phyloP scores from a whole-genome alignment of 371 early-diverging fungal species.

The Mycotypha africana region DNA sequence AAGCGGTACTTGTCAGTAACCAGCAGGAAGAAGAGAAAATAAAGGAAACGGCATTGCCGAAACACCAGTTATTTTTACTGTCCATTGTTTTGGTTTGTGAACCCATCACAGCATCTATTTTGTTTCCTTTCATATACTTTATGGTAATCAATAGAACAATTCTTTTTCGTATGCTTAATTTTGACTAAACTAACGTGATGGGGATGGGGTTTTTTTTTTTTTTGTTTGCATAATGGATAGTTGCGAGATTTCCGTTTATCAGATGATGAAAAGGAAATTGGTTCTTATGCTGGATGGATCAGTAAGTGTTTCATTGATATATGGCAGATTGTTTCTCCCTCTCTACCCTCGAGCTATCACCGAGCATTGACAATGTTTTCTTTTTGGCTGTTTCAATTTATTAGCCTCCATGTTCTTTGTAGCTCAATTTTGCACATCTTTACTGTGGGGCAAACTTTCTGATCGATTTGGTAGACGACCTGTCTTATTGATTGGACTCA shows the following conservation, averaged over 20 bases:
- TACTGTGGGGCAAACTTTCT: constrained; percentile 52
- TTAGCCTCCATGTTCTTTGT: constrained; percentile 48
- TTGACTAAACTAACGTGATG: too few relatives aligned
- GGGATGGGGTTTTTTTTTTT: too few relatives aligned
- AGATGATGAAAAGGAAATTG: constrained; percentile 58
- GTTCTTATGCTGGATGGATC: constrained; percentile 64
- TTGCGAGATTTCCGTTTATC: constrained; percentile 56
- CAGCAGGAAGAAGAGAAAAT: not conserved
- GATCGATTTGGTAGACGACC: constrained; percentile 78
- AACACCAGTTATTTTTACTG: constrained; percentile 45
- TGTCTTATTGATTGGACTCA: constrained; percentile 68
- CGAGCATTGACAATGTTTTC: too few relatives aligned
- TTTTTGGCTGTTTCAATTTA: too few relatives aligned
- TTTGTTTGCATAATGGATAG: too few relatives aligned
- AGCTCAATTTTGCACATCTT: constrained; percentile 51
- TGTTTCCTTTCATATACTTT: constrained; percentile 65
- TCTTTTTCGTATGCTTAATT: too few relatives aligned
- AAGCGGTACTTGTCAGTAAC: too few relatives aligned
- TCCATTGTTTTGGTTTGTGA: constrained; percentile 59
- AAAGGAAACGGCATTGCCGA: constrained; percentile 16
- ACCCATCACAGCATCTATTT: constrained; percentile 59
- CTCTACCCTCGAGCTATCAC: not conserved
- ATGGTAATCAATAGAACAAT: constrained; percentile 39
- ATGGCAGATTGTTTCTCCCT: not conserved
- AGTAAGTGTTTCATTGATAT: constrained; percentile 29